A percentile compares a stretch with the other conserved stretches of the same genome.
These are phyloP conservation scores for Agaricus bisporus DNA, from an alignment of 768 basidiomycete genomes.

Conservation along the genomic window DNA sequence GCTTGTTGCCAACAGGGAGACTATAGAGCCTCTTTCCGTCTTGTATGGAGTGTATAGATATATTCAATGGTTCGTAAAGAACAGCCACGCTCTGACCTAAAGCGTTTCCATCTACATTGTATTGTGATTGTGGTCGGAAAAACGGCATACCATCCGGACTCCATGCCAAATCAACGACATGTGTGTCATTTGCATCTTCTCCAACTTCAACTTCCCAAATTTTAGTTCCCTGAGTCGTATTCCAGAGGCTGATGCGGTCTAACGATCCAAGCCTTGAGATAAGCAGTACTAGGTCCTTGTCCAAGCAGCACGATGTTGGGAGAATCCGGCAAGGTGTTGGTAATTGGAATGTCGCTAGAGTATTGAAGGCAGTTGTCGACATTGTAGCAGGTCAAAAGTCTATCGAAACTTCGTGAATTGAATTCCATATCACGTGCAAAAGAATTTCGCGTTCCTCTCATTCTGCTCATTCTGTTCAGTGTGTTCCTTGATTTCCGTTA, in stretches of 20 bases:
- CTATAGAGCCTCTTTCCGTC: slow-evolving; percentile 56
- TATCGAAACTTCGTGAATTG: too few relatives aligned
- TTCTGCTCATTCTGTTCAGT: not conserved
- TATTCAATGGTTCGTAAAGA: slow-evolving; percentile 57
- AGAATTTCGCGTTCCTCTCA: not conserved
- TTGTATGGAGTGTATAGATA: slow-evolving; percentile 74
- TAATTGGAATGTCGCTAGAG: slow-evolving; percentile 51
- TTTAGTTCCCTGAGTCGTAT: slow-evolving; percentile 64
- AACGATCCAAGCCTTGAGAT: slow-evolving; percentile 61
- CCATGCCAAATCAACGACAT: slow-evolving; percentile 64
- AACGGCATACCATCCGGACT: slow-evolving; percentile 65
- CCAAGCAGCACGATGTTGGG: slow-evolving; percentile 70
- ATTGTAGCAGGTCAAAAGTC: slow-evolving; percentile 17
- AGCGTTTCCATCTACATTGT: not conserved
- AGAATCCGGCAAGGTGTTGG: slow-evolving; percentile 55
- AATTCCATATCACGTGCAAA: slow-evolving; percentile 8
- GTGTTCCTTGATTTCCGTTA: not conserved
- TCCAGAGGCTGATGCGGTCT: slow-evolving; percentile 75
- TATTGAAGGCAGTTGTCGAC: slow-evolving; percentile 44
- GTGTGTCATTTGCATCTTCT: slow-evolving; percentile 36
- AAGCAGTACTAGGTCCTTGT: slow-evolving; percentile 73
- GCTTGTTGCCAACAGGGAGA: slow-evolving; percentile 28
- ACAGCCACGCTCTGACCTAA: slow-evolving; percentile 68
- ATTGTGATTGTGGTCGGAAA: not conserved
- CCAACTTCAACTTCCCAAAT: slow-evolving; percentile 78